A percentile compares a stretch with the other conserved stretches of the same genome.
Evolutionary conservation across 352 stramenopile species (phyloP).

Genomic region (Globisporangium abappressorium): DNA sequence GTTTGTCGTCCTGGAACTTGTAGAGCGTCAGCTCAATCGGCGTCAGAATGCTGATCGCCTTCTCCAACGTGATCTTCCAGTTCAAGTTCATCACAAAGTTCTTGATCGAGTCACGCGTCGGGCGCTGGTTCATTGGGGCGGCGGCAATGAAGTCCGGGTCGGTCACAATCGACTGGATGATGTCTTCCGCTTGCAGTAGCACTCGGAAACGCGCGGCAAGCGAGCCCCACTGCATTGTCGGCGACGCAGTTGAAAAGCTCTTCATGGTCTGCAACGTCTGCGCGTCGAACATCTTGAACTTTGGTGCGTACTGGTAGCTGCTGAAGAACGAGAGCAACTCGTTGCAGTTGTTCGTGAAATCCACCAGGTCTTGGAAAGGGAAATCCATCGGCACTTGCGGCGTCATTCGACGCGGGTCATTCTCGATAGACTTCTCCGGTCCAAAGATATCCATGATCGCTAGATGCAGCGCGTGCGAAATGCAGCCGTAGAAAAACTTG

Average conservation of each 20-base stretch:
- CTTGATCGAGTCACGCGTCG: constrained; percentile 62
- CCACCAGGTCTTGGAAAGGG: constrained; percentile 74
- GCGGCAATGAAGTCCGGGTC: constrained; percentile 55
- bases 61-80: constrained; percentile 80
- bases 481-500: constrained; percentile 87
- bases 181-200: constrained; percentile 61
- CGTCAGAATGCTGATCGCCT: constrained; percentile 73
- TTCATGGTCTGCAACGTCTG: constrained; percentile 79
- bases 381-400: constrained; percentile 71
- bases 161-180: constrained; percentile 72
- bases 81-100: constrained; percentile 68
- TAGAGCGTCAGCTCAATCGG: constrained; percentile 79
- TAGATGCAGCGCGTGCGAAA: constrained; percentile 74
- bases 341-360: constrained; percentile 73
- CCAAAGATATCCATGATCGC: constrained; percentile 84
- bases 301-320: constrained; percentile 72
- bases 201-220: constrained; percentile 67
- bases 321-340: constrained; percentile 78
- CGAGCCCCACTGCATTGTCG: constrained; percentile 69
- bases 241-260: constrained; percentile 57
- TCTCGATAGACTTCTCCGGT: constrained; percentile 61
- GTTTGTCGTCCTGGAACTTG: constrained; percentile 83
- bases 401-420: constrained; percentile 65
- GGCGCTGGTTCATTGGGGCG: constrained; percentile 46
- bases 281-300: constrained; percentile 74